Percentiles rank a stretch among this genome's conserved stretches.
Evolutionary conservation across 768 basidiomycete genomes (phyloP).

Genomic region (Terana coerulea): DNA sequence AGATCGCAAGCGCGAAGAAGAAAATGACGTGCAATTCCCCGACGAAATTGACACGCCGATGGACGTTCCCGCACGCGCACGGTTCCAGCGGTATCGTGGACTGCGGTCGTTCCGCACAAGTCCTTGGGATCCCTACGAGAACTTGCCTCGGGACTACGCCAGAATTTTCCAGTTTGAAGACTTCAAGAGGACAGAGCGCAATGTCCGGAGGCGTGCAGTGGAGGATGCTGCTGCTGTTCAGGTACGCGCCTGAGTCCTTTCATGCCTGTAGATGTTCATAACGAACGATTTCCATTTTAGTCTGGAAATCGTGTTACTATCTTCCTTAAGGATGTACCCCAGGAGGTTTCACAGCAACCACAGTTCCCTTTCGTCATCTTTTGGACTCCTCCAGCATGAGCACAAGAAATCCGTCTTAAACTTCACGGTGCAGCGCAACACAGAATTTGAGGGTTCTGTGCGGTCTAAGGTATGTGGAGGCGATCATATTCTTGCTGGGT

Average conservation of each 20-base stretch:
- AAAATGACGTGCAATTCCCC: conserved; percentile 84
- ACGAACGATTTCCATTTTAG: conserved; percentile 34
- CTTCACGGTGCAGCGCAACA: conserved; percentile 91
- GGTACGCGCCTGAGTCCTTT: conserved; percentile 37
- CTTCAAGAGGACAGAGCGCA: conserved; percentile 80
- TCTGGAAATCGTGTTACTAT: conserved; percentile 80
- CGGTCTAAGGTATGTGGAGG: conserved; percentile 81
- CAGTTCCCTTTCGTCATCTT: conserved; percentile 57
- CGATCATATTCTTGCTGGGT: no score
- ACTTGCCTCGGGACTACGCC: conserved; percentile 90
- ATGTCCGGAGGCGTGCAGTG: conserved; percentile 62
- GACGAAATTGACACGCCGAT: conserved; percentile 96
- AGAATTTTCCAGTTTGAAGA: conserved; percentile 97
- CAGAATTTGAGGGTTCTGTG: conserved; percentile 86
- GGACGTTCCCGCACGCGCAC: conserved; percentile 69
- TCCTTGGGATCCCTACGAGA: conserved; percentile 97
- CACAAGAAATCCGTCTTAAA: conserved; percentile 93
- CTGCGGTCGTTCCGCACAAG: conserved; percentile 91
- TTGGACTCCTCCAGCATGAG: conserved; percentile 89
- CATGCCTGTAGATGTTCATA: not conserved
- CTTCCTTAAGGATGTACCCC: conserved; percentile 71
- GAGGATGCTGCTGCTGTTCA: conserved; percentile 56
- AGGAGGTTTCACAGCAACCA: conserved; percentile 40
- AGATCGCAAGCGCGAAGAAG: conserved; percentile 67
- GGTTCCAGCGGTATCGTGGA: conserved; percentile 92